Conservation (phyloP, 2,329 filamentous ascomycete species). For the Tolypocladium capitatum region DNA sequence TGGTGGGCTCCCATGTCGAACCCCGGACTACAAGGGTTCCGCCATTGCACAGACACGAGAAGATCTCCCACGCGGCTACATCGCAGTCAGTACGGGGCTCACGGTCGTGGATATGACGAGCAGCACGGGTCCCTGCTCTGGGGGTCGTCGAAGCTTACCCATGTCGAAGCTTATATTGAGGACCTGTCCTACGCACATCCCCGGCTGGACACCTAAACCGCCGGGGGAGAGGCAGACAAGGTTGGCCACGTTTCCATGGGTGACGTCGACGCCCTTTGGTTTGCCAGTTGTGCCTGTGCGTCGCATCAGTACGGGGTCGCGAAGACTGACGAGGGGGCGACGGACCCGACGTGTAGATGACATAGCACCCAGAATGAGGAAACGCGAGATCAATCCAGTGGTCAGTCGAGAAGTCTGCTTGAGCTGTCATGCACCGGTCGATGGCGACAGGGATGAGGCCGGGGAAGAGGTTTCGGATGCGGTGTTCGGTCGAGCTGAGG, state of each 20-base stretch:
- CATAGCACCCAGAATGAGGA: constrained; percentile 27
- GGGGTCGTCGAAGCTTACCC: constrained; percentile 27
- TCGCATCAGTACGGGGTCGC: background rate
- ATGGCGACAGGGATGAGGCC: constrained; percentile 13
- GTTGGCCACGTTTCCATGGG: constrained; percentile 41
- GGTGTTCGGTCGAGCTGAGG: constrained; percentile 23
- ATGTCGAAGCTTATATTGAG: constrained; percentile 49
- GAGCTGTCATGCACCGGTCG: constrained; percentile 9
- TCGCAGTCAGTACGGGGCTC: constrained; percentile 3
- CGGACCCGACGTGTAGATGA: constrained; percentile 42
- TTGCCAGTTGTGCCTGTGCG: constrained; percentile 35
- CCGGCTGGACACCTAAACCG: constrained; percentile 33
- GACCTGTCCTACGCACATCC: constrained; percentile 39
- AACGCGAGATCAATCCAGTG: constrained; percentile 18
- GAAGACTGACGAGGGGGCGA: background rate
- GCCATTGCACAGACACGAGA: constrained; percentile 42
- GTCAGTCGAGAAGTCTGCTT: constrained; percentile 1
- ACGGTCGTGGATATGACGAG: background rate
- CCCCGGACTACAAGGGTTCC: constrained; percentile 41
- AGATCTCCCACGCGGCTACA: constrained; percentile 46
- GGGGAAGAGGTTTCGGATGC: constrained; percentile 15
- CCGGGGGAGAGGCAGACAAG: constrained; percentile 36
- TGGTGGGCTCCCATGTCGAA: constrained; percentile 31
- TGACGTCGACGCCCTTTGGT: constrained; percentile 46
- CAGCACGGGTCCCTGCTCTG: background rate